phyloP scores from a whole-genome alignment of 345 rosid species.

The Capsella bursapastoris region DNA sequence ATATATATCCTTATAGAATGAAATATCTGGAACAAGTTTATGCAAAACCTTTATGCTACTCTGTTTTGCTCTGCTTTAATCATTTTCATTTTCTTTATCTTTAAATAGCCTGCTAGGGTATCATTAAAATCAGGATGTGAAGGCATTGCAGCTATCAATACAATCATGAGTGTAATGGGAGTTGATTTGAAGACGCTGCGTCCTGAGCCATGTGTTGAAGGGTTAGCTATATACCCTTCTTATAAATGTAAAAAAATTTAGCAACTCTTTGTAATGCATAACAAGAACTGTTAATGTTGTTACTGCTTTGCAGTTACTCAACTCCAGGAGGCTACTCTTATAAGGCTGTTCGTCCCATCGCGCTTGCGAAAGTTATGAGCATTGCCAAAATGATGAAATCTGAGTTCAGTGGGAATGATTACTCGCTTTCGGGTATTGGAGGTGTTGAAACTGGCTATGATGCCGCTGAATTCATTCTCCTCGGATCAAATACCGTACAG shows the following conservation, averaged over 20 bases:
- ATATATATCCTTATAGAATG: background rate
- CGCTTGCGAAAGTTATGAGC: conserved; percentile 86
- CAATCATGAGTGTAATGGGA: conserved; percentile 99
- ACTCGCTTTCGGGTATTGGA: conserved; percentile 92
- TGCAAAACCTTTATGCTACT: background rate
- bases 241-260: conserved; percentile 19
- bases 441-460: conserved; percentile 94
- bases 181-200: conserved; percentile 76
- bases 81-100: conserved; percentile 24
- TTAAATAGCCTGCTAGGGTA: conserved; percentile 84
- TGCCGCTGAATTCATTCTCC: conserved; percentile 94
- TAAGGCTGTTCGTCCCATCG: conserved; percentile 96
- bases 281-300: conserved; percentile 9
- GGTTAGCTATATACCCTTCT: conserved; percentile 57
- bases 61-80: conserved; percentile 18
- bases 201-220: conserved; percentile 98
- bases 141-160: conserved; percentile 88
- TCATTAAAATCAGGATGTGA: conserved; percentile 82
- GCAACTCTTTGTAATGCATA: conserved; percentile 9
- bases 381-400: conserved; percentile 90
- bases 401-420: conserved; percentile 56
- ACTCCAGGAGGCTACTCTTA: conserved; percentile 98
- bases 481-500: conserved; percentile 95
- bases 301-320: conserved; percentile 66
- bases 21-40: background rate